Conservation (phyloP, 1,284 basidiomycete genomes). For the Phellopilus nigrolimitatus region DNA sequence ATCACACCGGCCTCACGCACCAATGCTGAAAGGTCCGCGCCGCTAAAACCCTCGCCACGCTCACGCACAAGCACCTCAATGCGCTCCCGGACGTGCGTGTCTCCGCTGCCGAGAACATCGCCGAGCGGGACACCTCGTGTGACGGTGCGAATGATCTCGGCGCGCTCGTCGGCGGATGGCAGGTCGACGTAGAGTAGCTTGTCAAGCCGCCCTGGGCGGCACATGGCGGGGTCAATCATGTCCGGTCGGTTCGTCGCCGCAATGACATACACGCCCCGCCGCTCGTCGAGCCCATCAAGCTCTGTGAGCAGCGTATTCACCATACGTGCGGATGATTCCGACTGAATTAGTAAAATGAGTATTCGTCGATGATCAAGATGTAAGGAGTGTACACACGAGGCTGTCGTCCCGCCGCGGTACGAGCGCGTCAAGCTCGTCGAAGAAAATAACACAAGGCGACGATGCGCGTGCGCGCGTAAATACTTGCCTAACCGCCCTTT, state of each 20-base stretch:
- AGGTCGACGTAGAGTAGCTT: conserved; percentile 96
- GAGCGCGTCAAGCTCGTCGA: conserved; percentile 95
- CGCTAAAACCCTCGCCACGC: conserved; percentile 83
- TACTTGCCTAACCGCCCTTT: conserved; percentile 90
- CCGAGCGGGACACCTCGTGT: conserved; percentile 70
- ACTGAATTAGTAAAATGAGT: conserved; percentile 42
- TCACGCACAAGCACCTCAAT: conserved; percentile 51
- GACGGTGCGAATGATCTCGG: conserved; percentile 80
- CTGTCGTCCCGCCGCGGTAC: conserved; percentile 92
- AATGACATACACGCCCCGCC: conserved; percentile 92
- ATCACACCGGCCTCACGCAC: conserved; percentile 88
- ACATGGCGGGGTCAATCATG: conserved; percentile 99
- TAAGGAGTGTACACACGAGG: conserved; percentile 49
- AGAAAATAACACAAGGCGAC: conserved; percentile 88
- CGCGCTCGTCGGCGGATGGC: conserved; percentile 71
- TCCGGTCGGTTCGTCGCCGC: conserved; percentile 98
- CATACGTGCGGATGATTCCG: conserved; percentile 93
- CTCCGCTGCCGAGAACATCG: conserved; percentile 30
- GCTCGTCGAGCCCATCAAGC: conserved; percentile 88
- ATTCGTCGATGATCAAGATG: conserved; percentile 2
- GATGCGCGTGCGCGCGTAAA: conserved; percentile 87
- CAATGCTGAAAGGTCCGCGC: conserved; percentile 84
- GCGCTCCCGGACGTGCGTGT: too few relatives aligned
- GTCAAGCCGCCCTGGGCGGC: conserved; percentile 92
- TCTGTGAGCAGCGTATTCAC: conserved; percentile 97